These are phyloP conservation scores for Penicillium italicum DNA, from an alignment of 2,329 filamentous ascomycete species.

Conservation along the genomic window DNA sequence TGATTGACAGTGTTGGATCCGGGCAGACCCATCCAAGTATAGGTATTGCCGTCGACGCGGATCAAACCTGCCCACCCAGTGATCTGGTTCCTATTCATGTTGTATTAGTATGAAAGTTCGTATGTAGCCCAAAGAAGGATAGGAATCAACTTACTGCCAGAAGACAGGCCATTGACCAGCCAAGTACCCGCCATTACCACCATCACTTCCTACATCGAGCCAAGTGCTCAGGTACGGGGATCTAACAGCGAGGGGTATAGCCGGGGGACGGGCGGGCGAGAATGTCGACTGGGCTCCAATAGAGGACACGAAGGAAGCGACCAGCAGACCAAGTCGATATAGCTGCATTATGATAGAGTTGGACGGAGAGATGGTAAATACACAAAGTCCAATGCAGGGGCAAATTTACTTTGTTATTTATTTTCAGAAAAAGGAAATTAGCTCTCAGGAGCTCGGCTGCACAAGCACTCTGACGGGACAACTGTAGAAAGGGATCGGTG, in stretches of 20 bases:
- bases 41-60: slow-evolving; percentile 60
- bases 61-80: slow-evolving; percentile 68
- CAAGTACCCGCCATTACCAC: slow-evolving; percentile 62
- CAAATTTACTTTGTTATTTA: slow-evolving; percentile 20
- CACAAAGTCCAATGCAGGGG: slow-evolving; percentile 18
- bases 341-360: slow-evolving; percentile 30
- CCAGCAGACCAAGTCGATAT: slow-evolving; percentile 23
- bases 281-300: slow-evolving; percentile 52
- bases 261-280: slow-evolving; percentile 61
- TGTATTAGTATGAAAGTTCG: slow-evolving; percentile 15
- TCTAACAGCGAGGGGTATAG: slow-evolving; percentile 68
- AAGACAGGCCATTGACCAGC: slow-evolving; percentile 67
- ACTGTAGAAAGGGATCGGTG: slow-evolving; percentile 22
- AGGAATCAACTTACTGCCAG: slow-evolving; percentile 57
- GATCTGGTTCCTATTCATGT: slow-evolving; percentile 48
- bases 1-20: slow-evolving; percentile 53
- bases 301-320: slow-evolving; percentile 23
- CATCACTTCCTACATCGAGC: slow-evolving; percentile 60
- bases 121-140: neutral
- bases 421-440: slow-evolving; percentile 5
- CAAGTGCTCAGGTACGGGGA: slow-evolving; percentile 72
- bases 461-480: slow-evolving; percentile 3
- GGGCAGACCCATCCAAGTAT: slow-evolving; percentile 65
- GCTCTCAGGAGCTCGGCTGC: slow-evolving; percentile 3
- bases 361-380: slow-evolving; percentile 13